Evolutionary conservation across 495 filamentous ascomycete genomes (phyloP).

Genomic region (Lasiosphaeria miniovina): DNA sequence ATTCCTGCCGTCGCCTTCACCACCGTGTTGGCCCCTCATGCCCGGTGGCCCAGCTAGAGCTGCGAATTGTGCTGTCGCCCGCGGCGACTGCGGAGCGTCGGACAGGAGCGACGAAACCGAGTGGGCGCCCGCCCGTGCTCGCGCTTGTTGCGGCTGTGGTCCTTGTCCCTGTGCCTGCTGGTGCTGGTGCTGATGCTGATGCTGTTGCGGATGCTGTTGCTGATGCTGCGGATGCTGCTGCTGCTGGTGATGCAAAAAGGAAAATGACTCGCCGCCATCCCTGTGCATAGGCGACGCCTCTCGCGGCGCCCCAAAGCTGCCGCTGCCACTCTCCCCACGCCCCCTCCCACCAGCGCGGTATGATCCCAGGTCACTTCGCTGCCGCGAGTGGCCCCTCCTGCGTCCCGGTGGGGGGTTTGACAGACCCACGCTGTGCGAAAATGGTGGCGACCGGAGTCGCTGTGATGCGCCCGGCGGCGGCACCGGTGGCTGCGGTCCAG

Average conservation of each 20-base stretch:
- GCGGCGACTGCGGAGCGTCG: conserved; percentile 40
- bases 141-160: conserved; percentile 17
- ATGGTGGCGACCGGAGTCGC: conserved; percentile 54
- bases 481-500: conserved; percentile 56
- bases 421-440: conserved; percentile 54
- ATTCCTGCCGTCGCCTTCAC: conserved; percentile 16
- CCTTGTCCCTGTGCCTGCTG: conserved; percentile 13
- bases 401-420: conserved; percentile 56
- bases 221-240: conserved; percentile 16
- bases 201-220: conserved; percentile 17
- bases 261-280: conserved; percentile 24
- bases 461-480: conserved; percentile 53
- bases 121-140: conserved; percentile 36
- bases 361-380: conserved; percentile 63
- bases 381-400: conserved; percentile 63
- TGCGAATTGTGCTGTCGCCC: conserved; percentile 18
- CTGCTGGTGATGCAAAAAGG: conserved; percentile 10
- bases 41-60: conserved; percentile 26
- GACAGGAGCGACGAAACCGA: conserved; percentile 49
- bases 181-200: conserved; percentile 10
- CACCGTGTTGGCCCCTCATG: conserved; percentile 25
- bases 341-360: conserved; percentile 41
- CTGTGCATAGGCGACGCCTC: conserved; percentile 44
- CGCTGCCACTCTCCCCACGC: conserved; percentile 26
- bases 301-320: conserved; percentile 30